These are phyloP conservation scores for Linderniella brevidens DNA, from an alignment of 257 asterid genomes.

Conservation along the genomic window DNA sequence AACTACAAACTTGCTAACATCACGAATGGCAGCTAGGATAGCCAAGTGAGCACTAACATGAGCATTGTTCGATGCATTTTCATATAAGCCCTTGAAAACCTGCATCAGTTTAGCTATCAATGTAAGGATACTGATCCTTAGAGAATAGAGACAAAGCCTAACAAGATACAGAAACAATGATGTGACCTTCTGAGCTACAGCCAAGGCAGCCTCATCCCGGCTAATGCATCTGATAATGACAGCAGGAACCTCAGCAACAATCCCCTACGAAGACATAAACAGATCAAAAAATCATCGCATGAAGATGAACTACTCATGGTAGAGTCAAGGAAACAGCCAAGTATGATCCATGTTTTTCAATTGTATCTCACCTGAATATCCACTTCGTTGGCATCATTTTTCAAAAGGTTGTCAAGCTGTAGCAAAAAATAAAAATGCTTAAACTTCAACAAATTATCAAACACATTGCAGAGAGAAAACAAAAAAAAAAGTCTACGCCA, in stretches of 20 bases:
- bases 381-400: conserved; percentile 45
- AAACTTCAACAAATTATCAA: neutral
- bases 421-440: conserved; percentile 4
- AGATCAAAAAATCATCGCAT: neutral
- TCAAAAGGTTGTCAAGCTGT: conserved; percentile 71
- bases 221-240: conserved; percentile 72
- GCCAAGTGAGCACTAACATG: conserved; percentile 73
- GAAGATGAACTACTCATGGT: neutral
- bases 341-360: neutral
- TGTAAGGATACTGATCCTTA: conserved; percentile 4
- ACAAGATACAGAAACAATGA: conserved; percentile 1
- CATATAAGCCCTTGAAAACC: conserved; percentile 91
- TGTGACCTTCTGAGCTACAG: conserved; percentile 88
- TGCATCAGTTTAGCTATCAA: conserved; percentile 14
- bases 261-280: conserved; percentile 29
- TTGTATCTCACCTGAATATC: conserved; percentile 53
- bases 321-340: neutral
- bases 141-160: conserved; percentile 9
- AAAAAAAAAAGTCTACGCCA: conserved; percentile 4
- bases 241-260: conserved; percentile 84
- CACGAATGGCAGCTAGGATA: conserved; percentile 72
- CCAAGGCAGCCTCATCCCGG: conserved; percentile 96
- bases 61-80: conserved; percentile 52
- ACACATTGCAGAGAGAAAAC: conserved; percentile 3
- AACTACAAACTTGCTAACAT: conserved; percentile 92